Conservation (phyloP, 108 stramenopile genomes). For the Aurantiochytrium sp. region DNA sequence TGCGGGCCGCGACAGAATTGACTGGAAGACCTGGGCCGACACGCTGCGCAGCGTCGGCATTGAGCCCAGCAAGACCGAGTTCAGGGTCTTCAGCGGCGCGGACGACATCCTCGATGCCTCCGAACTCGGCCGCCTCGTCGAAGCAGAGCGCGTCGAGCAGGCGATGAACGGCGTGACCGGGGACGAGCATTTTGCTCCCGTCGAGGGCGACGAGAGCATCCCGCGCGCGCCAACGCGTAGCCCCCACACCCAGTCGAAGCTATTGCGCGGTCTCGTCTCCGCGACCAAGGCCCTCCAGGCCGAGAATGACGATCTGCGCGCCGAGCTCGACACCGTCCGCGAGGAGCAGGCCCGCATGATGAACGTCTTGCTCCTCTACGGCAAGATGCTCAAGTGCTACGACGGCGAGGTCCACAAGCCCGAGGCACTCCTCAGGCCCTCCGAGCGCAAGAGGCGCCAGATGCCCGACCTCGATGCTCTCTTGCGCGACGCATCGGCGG, state of each 20-base stretch:
- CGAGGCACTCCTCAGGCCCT: background rate
- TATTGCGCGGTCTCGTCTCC: background rate
- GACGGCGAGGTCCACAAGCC: background rate
- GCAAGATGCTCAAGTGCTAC: slow-evolving; percentile 16
- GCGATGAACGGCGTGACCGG: background rate
- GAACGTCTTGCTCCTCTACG: background rate
- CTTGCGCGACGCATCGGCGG: background rate
- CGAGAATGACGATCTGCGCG: slow-evolving; percentile 26
- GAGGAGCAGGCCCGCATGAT: slow-evolving; percentile 30
- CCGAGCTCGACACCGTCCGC: background rate
- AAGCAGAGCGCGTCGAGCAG: background rate
- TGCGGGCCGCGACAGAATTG: background rate
- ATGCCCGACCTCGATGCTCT: background rate
- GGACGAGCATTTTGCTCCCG: background rate
- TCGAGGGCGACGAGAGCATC: background rate
- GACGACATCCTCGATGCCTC: background rate
- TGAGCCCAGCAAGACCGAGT: background rate
- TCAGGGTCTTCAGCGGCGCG: background rate
- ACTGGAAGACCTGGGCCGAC: background rate
- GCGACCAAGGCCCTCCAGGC: background rate
- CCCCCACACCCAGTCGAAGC: background rate
- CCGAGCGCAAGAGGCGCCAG: background rate
- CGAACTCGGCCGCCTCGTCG: background rate
- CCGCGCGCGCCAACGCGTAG: no score
- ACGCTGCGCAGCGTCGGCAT: background rate